Conservation (phyloP, 306 rosid genomes). For the Adenanthera pavonina region DNA sequence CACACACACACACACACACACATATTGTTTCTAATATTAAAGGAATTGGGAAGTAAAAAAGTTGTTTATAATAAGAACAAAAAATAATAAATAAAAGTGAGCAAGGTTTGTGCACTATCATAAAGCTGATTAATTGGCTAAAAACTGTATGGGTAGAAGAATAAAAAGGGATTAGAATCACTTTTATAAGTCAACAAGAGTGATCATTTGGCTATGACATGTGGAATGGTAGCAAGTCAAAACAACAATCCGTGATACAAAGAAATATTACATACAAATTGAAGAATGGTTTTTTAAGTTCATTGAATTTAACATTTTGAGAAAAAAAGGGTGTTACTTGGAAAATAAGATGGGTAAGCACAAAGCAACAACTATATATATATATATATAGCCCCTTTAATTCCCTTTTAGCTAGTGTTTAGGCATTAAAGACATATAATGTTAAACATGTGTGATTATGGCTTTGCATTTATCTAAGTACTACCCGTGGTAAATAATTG, state of each 20-base stretch:
- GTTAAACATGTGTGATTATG: not conserved
- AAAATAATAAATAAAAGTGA: not conserved
- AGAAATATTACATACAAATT: not conserved
- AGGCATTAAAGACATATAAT: too few species aligned
- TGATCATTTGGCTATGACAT: not conserved
- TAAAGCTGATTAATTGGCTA: not conserved
- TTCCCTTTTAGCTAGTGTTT: too few species aligned
- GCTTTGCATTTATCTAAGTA: not conserved
- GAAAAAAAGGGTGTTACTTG: not conserved
- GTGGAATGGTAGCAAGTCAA: conserved; percentile 2
- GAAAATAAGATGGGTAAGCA: conserved; percentile 16
- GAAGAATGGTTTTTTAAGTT: not conserved
- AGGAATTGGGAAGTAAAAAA: too few species aligned
- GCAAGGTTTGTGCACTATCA: not conserved
- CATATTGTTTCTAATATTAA: too few species aligned
- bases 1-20: not conserved
- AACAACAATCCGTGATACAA: conserved; percentile 17
- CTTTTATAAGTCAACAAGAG: conserved; percentile 10
- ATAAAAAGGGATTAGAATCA: not conserved
- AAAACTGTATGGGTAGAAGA: not conserved
- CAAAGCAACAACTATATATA: conserved; percentile 18
- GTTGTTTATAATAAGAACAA: too few species aligned
- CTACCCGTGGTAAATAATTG: not conserved
- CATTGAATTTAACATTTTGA: not conserved
- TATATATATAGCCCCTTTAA: not conserved